Evolutionary conservation across 2,329 filamentous ascomycete genomes (phyloP).

Genomic region (Claviceps sp.): DNA sequence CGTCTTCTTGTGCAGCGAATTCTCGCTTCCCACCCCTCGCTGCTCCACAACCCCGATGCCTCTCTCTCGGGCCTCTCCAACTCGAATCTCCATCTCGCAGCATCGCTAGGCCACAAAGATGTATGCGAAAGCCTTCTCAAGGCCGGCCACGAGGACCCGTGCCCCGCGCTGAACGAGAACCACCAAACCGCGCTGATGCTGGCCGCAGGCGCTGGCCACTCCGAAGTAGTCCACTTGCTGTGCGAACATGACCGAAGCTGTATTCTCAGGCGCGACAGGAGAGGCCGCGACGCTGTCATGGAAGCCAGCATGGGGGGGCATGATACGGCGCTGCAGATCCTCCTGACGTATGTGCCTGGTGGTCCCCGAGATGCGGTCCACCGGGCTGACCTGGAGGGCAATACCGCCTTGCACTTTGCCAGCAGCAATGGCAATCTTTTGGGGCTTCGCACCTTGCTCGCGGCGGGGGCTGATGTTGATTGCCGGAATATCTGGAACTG

Average conservation of each 20-base stretch:
- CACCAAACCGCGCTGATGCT: slow-evolving; percentile 75
- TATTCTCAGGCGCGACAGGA: slow-evolving; percentile 51
- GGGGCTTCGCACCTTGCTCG: slow-evolving; percentile 61
- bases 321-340: slow-evolving; percentile 50
- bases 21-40: slow-evolving; percentile 53
- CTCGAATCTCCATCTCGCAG: slow-evolving; percentile 72
- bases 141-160: slow-evolving; percentile 61
- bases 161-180: slow-evolving; percentile 63
- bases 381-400: slow-evolving; percentile 56
- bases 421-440: slow-evolving; percentile 69
- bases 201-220: slow-evolving; percentile 54
- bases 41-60: slow-evolving; percentile 69
- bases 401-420: slow-evolving; percentile 78
- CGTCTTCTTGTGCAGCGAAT: slow-evolving; percentile 61
- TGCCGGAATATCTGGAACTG: slow-evolving; percentile 64
- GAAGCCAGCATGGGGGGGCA: slow-evolving; percentile 46
- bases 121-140: slow-evolving; percentile 58
- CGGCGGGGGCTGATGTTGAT: slow-evolving; percentile 63
- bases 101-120: slow-evolving; percentile 53
- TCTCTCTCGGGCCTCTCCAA: slow-evolving; percentile 57
- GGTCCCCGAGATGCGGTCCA: slow-evolving; percentile 40
- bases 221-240: slow-evolving; percentile 60
- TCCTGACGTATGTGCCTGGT: slow-evolving; percentile 46
- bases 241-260: slow-evolving; percentile 48
- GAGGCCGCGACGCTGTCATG: slow-evolving; percentile 62